Percentiles rank a stretch among this genome's conserved stretches.
phyloP scores from a whole-genome alignment of 176 grass and related monocot genomes.

The Leersia perrieri region DNA sequence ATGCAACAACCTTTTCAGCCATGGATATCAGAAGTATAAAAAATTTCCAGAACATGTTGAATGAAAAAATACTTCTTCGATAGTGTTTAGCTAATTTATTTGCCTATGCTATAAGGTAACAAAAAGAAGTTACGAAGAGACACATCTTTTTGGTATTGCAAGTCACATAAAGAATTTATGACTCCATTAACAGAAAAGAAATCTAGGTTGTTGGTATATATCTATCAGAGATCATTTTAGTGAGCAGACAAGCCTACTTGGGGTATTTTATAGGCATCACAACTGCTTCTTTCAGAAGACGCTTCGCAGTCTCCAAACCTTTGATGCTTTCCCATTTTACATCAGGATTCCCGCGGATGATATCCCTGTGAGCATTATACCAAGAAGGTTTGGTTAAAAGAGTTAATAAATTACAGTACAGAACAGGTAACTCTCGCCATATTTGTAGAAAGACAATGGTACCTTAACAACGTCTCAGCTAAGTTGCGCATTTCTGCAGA shows the following conservation, averaged over 20 bases:
- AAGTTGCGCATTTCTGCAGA: conserved; percentile 78
- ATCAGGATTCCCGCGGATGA: conserved; percentile 83
- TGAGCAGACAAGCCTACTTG: conserved; percentile 62
- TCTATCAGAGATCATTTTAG: conserved; percentile 6
- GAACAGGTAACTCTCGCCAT: conserved; percentile 10
- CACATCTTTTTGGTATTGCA: neutral
- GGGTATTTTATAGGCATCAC: conserved; percentile 99
- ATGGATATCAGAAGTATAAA: neutral
- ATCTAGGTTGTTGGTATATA: neutral
- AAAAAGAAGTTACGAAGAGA: neutral
- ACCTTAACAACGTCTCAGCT: conserved; percentile 85
- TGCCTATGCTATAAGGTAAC: neutral
- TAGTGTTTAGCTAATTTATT: neutral
- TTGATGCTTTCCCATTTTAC: conserved; percentile 99
- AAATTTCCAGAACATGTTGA: neutral
- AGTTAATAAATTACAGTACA: neutral
- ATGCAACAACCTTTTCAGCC: neutral
- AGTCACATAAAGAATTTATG: neutral
- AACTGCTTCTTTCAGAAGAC: conserved; percentile 93
- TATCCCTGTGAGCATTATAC: conserved; percentile 63
- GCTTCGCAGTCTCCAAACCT: conserved; percentile 85
- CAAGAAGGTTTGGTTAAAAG: neutral
- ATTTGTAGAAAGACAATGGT: conserved; percentile 9
- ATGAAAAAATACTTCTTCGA: neutral
- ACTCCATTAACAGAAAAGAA: neutral